Conservation (phyloP, 371 early-diverging fungal species). For the Zychaea mexicana region DNA sequence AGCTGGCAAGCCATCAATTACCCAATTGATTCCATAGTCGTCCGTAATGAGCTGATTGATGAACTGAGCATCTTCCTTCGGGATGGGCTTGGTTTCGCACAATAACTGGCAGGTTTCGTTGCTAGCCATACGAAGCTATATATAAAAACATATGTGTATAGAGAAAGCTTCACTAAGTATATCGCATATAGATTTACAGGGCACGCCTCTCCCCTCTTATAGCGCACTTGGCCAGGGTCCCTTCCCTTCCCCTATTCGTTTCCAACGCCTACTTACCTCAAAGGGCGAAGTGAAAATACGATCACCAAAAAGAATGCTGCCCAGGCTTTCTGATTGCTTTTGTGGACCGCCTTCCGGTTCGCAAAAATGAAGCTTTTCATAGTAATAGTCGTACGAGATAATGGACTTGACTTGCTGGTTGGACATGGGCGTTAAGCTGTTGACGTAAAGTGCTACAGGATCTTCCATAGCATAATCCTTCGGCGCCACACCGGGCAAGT, state of each 20-base stretch:
- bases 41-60: slow-evolving; percentile 85
- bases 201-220: background rate
- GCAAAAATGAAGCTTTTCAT: slow-evolving; percentile 86
- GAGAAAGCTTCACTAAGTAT: no score
- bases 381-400: slow-evolving; percentile 88
- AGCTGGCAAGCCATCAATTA: slow-evolving; percentile 94
- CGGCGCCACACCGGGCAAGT: slow-evolving; percentile 95
- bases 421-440: slow-evolving; percentile 83
- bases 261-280: slow-evolving; percentile 51
- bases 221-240: no score
- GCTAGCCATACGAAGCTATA: slow-evolving; percentile 25
- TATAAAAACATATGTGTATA: background rate
- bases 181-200: background rate
- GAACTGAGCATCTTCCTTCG: slow-evolving; percentile 76
- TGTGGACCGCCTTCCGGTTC: slow-evolving; percentile 68
- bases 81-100: slow-evolving; percentile 64
- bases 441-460: slow-evolving; percentile 80
- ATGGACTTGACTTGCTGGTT: slow-evolving; percentile 66
- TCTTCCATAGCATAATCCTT: slow-evolving; percentile 76
- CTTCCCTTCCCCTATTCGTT: no score
- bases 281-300: slow-evolving; percentile 88
- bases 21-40: slow-evolving; percentile 80
- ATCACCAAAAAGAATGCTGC: slow-evolving; percentile 95
- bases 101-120: slow-evolving; percentile 61
- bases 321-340: slow-evolving; percentile 82